These are phyloP conservation scores for Alternaria sp. DNA, from an alignment of 2,329 filamentous ascomycete genomes.

Conservation along the genomic window DNA sequence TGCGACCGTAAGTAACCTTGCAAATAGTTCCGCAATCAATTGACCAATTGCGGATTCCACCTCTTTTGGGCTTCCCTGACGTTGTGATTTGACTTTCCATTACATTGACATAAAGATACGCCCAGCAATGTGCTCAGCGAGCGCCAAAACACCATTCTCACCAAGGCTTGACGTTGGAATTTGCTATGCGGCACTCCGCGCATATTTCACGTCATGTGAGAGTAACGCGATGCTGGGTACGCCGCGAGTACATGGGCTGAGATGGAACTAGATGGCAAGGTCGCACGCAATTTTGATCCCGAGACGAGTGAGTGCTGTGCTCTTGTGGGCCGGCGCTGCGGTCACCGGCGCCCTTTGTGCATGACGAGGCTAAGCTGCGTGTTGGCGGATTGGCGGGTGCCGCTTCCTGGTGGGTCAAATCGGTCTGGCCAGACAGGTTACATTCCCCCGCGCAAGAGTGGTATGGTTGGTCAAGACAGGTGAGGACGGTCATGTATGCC, in stretches of 20 bases:
- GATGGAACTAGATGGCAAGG: slow-evolving; percentile 41
- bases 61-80: slow-evolving; percentile 29
- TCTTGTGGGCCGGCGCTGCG: slow-evolving; percentile 47
- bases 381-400: slow-evolving; percentile 37
- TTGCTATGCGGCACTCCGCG: slow-evolving; percentile 52
- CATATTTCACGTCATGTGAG: slow-evolving; percentile 53
- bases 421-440: slow-evolving; percentile 34
- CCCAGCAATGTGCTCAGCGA: slow-evolving; percentile 28
- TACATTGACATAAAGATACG: slow-evolving; percentile 31
- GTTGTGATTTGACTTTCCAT: slow-evolving; percentile 29
- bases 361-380: slow-evolving; percentile 27
- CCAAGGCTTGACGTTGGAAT: slow-evolving; percentile 51
- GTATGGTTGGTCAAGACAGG: slow-evolving; percentile 30
- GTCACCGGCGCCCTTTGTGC: slow-evolving; percentile 38
- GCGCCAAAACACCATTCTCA: slow-evolving; percentile 21
- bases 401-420: slow-evolving; percentile 35
- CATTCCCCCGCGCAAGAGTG: slow-evolving; percentile 36
- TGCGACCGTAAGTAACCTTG: slow-evolving; percentile 44
- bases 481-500: slow-evolving; percentile 27
- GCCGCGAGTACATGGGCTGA: slow-evolving; percentile 46
- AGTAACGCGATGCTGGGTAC: slow-evolving; percentile 50
- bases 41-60: slow-evolving; percentile 34
- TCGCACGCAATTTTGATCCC: slow-evolving; percentile 54
- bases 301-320: slow-evolving; percentile 49
- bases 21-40: slow-evolving; percentile 46